Base-by-base conservation (phyloP, 495 filamentous ascomycete genomes). In the Beverwykella pulmonaria region DNA sequence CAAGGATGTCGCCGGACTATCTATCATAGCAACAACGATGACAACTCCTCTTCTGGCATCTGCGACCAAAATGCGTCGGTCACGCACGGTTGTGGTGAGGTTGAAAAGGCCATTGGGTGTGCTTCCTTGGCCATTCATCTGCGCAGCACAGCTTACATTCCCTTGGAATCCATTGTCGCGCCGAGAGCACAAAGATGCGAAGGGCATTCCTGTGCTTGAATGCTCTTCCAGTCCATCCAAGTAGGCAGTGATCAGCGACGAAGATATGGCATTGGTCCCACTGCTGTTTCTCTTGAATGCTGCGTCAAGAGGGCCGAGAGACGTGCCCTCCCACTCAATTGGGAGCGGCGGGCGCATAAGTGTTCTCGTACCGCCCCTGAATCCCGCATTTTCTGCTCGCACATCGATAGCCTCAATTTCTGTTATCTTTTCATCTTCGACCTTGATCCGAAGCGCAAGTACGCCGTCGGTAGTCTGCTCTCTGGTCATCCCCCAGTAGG, bases 351-450 rank as follows among this genome's bases (percentile, higher is more conserved):
- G 55, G 14, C 55, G 55, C 55, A 59, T 59, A n/a, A 59, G 55
- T 1, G 55, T 61, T 20, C 5, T 27, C 4, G 58, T 61, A 7
- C 58, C 58, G 20, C 39, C 39, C 20, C 58, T 48, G 7, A 15
- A n/a, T 5, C 47, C 49, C 1, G 48, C 8, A 23, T 9, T 19
- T 25, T 54, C 48, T 39, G 59, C 59, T 12, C 59, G 17, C 23
- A 75, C 68, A 20, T 53, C 67, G 49, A 67, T 63, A 0, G 71
- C 71, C 49, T 76, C 74, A 50, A 76, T 64, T 59, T 75, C 73
- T 4, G 71, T 72, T 25, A 76, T 74, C n/a, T 72, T 63, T 19
- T 67, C 66, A 17, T 47, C 59, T 2, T 29, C 59, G 12, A 75
- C 67, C 32, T 71, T 69, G 41, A 74, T 47, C 20, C 72, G 70